Percentiles rank a stretch among this genome's conserved stretches.
These are phyloP conservation scores for Acephala macrosclerotiorum DNA, from an alignment of 2,329 filamentous ascomycete genomes.

Conservation along the genomic window DNA sequence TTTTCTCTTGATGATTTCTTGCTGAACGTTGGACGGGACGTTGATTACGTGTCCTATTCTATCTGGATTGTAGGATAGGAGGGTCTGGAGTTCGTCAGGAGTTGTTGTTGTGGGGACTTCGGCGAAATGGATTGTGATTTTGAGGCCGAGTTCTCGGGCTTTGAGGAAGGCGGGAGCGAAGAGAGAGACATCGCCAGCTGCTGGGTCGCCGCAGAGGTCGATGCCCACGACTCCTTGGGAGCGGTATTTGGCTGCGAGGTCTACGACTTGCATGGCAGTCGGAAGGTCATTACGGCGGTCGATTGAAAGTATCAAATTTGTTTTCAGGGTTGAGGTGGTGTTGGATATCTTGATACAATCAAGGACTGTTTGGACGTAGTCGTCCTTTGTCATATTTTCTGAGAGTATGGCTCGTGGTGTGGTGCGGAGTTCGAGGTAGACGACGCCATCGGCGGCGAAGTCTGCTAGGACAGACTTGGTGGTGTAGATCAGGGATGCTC, in stretches of 20 bases:
- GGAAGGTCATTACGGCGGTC: conserved; percentile 68
- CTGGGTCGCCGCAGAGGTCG: conserved; percentile 81
- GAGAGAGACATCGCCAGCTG: conserved; percentile 63
- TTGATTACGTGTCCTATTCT: conserved; percentile 83
- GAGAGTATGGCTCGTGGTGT: conserved; percentile 72
- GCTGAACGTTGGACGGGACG: conserved; percentile 66
- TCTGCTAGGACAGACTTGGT: conserved; percentile 70
- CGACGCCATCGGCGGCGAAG: conserved; percentile 75
- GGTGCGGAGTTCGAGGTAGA: conserved; percentile 81
- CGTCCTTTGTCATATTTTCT: conserved; percentile 58
- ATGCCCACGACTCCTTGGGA: conserved; percentile 70
- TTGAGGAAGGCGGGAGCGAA: conserved; percentile 66
- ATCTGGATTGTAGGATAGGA: conserved; percentile 72
- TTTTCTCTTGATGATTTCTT: conserved; percentile 58
- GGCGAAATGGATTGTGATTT: conserved; percentile 80
- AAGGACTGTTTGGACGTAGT: conserved; percentile 73
- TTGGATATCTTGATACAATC: conserved; percentile 62
- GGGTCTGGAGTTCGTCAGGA: conserved; percentile 64
- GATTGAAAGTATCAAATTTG: conserved; percentile 75
- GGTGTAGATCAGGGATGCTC: conserved; percentile 64
- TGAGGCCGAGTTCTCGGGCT: conserved; percentile 63
- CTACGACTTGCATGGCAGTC: conserved; percentile 69
- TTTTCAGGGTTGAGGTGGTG: conserved; percentile 54
- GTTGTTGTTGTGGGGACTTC: conserved; percentile 67
- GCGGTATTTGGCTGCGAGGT: conserved; percentile 65